A percentile compares a stretch with the other conserved stretches of the same genome.
phyloP scores from a whole-genome alignment of 345 rosid genomes.

The Melaleuca quinquenervia region DNA sequence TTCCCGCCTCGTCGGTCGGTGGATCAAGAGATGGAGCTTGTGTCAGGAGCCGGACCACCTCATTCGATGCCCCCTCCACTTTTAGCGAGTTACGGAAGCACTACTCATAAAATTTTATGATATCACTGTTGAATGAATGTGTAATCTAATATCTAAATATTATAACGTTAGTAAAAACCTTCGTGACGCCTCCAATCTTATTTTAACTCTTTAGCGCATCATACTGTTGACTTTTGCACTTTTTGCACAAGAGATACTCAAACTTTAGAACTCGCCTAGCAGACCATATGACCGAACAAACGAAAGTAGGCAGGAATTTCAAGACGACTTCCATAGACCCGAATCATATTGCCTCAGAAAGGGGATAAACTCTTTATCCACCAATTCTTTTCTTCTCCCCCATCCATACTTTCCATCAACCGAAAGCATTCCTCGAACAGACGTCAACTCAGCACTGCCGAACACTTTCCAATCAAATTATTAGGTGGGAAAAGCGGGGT shows the following conservation, averaged over 20 bases:
- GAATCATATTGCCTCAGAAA: not conserved
- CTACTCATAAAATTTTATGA: not conserved
- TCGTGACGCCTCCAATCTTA: too few relatives aligned
- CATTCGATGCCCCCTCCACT: not conserved
- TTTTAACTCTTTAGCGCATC: not conserved
- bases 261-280: not conserved
- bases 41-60: not conserved
- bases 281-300: not conserved
- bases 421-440: not conserved
- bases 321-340: not conserved
- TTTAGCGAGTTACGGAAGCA: not conserved
- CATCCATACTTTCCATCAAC: not conserved
- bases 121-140: fast-evolving
- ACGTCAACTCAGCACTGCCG: not conserved
- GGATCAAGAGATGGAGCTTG: not conserved
- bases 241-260: not conserved
- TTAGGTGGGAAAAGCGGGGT: not conserved
- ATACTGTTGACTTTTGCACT: not conserved
- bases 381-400: not conserved
- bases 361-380: not conserved
- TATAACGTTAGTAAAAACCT: too few relatives aligned
- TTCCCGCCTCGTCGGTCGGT: not conserved
- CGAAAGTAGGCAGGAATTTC: not conserved
- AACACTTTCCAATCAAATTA: not conserved
- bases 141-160: not conserved